Percentiles rank a stretch among this genome's conserved stretches.
Evolutionary conservation across 306 rosid genomes (phyloP).

Genomic region (Prinsepia uniflora): DNA sequence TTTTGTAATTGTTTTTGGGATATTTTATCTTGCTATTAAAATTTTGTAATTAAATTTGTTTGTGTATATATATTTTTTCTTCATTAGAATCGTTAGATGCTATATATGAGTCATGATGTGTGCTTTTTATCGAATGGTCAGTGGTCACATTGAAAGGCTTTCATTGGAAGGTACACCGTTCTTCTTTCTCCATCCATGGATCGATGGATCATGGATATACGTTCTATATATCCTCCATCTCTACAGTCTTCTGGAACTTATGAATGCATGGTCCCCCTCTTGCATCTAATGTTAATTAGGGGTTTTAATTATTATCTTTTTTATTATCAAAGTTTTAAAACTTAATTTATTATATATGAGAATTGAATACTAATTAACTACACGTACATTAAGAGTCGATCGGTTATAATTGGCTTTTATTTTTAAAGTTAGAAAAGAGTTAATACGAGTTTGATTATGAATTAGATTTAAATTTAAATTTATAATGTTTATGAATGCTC

Average conservation of each 20-base stretch:
- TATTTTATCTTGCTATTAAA: slow-evolving; percentile 1
- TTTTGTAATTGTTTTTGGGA: neutral
- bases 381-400: no score
- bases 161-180: slow-evolving; percentile 52
- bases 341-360: no score
- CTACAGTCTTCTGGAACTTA: slow-evolving; percentile 28
- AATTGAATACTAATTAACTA: no score
- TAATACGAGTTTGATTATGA: no score
- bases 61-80: slow-evolving; percentile 8
- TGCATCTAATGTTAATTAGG: neutral
- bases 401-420: no score
- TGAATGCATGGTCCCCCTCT: slow-evolving; percentile 33
- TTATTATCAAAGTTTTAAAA: neutral
- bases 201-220: neutral
- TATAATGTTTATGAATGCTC: no score
- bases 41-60: slow-evolving; percentile 14
- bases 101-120: slow-evolving; percentile 38
- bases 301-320: neutral
- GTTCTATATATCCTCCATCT: slow-evolving; percentile 3
- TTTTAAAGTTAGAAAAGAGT: no score
- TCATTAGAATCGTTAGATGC: slow-evolving; percentile 28
- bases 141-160: slow-evolving; percentile 74
- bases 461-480: no score
- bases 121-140: slow-evolving; percentile 84
- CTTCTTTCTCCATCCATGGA: slow-evolving; percentile 22